phyloP scores from a whole-genome alignment of 2,329 filamentous ascomycete species.

The Cladophialophora yegresii region DNA sequence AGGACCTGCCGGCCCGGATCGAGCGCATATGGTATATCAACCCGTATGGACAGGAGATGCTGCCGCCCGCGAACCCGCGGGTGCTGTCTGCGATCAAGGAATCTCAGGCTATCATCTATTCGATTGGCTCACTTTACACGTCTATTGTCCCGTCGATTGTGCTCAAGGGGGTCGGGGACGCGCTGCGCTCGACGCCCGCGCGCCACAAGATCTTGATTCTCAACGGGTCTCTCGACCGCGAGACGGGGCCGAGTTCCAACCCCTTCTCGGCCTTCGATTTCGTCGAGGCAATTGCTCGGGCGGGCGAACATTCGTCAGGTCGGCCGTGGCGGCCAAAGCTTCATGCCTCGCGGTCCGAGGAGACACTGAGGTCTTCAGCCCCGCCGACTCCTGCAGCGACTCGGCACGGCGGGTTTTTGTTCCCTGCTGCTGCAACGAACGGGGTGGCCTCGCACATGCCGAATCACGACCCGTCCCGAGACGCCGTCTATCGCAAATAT shows the following conservation, averaged over 20 bases:
- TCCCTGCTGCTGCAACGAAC: constrained; percentile 17
- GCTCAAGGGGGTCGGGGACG: constrained; percentile 71
- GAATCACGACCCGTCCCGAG: constrained; percentile 3
- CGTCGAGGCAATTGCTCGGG: constrained; percentile 73
- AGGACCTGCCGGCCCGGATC: constrained; percentile 77
- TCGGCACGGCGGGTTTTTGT: constrained; percentile 19
- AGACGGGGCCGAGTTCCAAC: constrained; percentile 69
- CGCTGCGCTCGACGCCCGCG: constrained; percentile 55
- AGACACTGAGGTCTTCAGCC: constrained; percentile 20
- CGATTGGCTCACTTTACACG: constrained; percentile 91
- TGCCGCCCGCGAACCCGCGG: constrained; percentile 77
- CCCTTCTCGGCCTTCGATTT: constrained; percentile 79
- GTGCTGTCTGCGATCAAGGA: constrained; percentile 68
- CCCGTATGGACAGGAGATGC: constrained; percentile 95
- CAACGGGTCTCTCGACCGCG: constrained; percentile 80
- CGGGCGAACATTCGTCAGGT: constrained; percentile 68
- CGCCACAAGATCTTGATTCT: constrained; percentile 78
- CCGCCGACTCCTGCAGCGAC: constrained; percentile 18
- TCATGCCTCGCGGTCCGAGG: constrained; percentile 23
- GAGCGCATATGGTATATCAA: constrained; percentile 95
- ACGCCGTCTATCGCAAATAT: constrained; percentile 34
- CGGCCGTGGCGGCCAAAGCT: constrained; percentile 37
- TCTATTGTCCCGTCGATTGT: constrained; percentile 82
- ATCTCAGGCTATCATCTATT: constrained; percentile 76
- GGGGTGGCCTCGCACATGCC: not conserved